A percentile compares a stretch with the other conserved stretches of the same genome.
These are phyloP conservation scores for Kodamaea arcana DNA, from an alignment of 1,139 yeast genomes.

Conservation along the genomic window DNA sequence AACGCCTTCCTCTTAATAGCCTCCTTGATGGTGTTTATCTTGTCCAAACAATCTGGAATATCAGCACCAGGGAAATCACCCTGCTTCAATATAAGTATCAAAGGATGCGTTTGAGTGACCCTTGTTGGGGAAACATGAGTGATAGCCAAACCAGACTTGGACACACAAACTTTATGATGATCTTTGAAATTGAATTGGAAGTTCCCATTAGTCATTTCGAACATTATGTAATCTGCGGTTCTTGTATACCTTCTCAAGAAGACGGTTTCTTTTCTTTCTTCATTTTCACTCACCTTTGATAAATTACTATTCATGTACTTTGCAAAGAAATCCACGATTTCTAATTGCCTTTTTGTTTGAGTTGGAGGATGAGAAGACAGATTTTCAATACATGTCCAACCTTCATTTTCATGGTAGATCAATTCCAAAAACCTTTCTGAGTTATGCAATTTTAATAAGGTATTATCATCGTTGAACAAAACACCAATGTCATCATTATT, in stretches of 20 bases:
- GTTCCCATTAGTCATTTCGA: slow-evolving; percentile 88
- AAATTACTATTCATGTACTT: slow-evolving; percentile 79
- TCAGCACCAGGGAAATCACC: slow-evolving; percentile 56
- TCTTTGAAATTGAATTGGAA: slow-evolving; percentile 94
- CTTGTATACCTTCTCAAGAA: slow-evolving; percentile 81
- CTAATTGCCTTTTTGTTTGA: slow-evolving; percentile 65
- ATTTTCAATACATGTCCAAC: slow-evolving; percentile 72
- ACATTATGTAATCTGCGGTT: slow-evolving; percentile 78
- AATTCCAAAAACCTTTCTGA: slow-evolving; percentile 61
- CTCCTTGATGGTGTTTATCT: slow-evolving; percentile 34
- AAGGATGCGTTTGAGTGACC: slow-evolving; percentile 65
- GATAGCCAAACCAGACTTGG: slow-evolving; percentile 69
- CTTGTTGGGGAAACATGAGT: slow-evolving; percentile 82
- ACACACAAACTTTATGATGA: slow-evolving; percentile 82
- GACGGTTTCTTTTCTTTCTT: slow-evolving; percentile 57
- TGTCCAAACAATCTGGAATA: slow-evolving; percentile 51
- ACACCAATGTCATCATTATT: slow-evolving; percentile 93
- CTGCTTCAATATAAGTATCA: slow-evolving; percentile 55
- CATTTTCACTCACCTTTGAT: slow-evolving; percentile 65
- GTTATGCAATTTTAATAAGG: slow-evolving; percentile 67
- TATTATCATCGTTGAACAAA: slow-evolving; percentile 76
- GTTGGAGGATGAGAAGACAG: slow-evolving; percentile 53
- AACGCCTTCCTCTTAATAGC: slow-evolving; percentile 42
- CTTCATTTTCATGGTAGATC: slow-evolving; percentile 57
- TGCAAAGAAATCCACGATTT: slow-evolving; percentile 79